Conservation (phyloP, 345 rosid species). For the Brassica incana region DNA sequence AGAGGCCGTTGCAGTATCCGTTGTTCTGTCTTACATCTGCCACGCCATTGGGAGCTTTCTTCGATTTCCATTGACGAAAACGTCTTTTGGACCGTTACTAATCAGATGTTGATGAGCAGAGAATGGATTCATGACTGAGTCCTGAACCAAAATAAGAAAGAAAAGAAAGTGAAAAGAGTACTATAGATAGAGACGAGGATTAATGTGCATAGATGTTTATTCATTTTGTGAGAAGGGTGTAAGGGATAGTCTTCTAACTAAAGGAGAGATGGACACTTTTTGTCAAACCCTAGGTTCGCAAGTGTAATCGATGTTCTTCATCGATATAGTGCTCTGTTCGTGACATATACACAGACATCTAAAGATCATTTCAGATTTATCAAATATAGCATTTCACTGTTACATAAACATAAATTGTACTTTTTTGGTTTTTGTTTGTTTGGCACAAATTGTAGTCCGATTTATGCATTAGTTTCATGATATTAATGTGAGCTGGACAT, state of each 20-base stretch:
- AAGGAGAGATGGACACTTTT: background rate
- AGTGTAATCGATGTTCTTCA: background rate
- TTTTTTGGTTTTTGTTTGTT: background rate
- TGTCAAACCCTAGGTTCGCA: background rate
- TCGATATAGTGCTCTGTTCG: background rate
- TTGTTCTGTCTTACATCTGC: constrained; percentile 46
- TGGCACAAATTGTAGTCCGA: background rate
- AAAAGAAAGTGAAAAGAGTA: no score
- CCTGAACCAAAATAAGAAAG: constrained; percentile 42
- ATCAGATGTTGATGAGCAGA: constrained; percentile 38
- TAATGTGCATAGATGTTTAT: background rate
- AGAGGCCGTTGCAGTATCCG: constrained; percentile 58
- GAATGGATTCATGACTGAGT: constrained; percentile 42
- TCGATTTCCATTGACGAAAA: constrained; percentile 49
- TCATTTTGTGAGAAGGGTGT: background rate
- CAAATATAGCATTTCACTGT: background rate
- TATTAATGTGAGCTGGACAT: background rate
- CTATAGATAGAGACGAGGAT: background rate
- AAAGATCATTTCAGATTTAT: background rate
- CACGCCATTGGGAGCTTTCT: constrained; percentile 48
- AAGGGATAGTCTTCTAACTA: background rate
- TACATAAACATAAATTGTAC: background rate
- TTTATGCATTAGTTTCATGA: background rate
- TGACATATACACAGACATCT: background rate
- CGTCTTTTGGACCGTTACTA: constrained; percentile 37